Evolutionary conservation across 1,284 basidiomycete species (phyloP).

Genomic region (Apiotrichum sp.): DNA sequence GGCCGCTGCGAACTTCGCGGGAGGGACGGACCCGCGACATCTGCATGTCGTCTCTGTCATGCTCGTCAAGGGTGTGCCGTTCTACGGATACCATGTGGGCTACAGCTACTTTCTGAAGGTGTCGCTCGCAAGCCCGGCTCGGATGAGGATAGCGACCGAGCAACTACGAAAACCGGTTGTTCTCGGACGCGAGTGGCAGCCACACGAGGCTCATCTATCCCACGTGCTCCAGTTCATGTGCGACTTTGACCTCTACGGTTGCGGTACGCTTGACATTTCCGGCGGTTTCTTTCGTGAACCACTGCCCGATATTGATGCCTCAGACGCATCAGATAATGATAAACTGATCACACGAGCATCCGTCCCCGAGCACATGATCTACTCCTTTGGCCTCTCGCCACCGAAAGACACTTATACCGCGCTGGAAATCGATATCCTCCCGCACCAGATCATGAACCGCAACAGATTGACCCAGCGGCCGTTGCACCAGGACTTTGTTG

Average conservation of each 20-base stretch:
- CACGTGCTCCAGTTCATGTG: constrained; percentile 89
- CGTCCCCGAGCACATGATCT: constrained; percentile 32
- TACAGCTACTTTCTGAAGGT: constrained; percentile 89
- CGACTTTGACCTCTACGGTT: constrained; percentile 92
- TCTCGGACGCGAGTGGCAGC: constrained; percentile 66
- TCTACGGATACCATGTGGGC: constrained; percentile 88
- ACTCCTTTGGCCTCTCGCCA: constrained; percentile 49
- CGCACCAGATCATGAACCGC: constrained; percentile 81
- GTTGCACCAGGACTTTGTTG: constrained; percentile 65
- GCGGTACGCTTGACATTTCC: constrained; percentile 71
- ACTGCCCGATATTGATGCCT: constrained; percentile 37
- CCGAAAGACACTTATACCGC: constrained; percentile 63
- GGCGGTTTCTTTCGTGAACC: constrained; percentile 52
- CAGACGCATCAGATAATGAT: not conserved
- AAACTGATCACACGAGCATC: constrained; percentile 25
- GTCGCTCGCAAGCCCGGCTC: constrained; percentile 63
- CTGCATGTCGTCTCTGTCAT: constrained; percentile 59
- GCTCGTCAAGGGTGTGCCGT: constrained; percentile 88
- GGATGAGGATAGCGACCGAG: constrained; percentile 63
- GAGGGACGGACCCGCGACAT: constrained; percentile 42
- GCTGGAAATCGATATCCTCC: constrained; percentile 76
- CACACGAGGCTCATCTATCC: constrained; percentile 85
- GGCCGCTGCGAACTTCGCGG: constrained; percentile 25
- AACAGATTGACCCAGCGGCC: constrained; percentile 59
- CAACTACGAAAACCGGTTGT: constrained; percentile 74